Evolutionary conservation across 805 yeast species (phyloP).

Genomic region (Candida endomychidarum): DNA sequence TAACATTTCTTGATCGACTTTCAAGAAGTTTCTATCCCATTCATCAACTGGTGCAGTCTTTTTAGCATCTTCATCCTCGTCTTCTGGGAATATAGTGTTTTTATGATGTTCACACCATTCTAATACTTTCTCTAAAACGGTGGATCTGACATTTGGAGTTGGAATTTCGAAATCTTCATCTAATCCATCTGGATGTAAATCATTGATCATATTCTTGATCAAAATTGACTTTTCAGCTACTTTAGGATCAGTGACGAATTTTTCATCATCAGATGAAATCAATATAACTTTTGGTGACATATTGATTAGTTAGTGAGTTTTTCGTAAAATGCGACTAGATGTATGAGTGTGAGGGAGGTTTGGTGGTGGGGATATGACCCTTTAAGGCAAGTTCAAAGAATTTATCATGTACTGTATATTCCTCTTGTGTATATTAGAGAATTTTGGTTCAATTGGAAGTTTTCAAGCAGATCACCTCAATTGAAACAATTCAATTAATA

Average conservation of each 20-base stretch:
- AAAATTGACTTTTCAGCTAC: constrained; percentile 85
- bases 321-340: no score
- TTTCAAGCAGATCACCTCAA: no score
- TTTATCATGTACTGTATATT: no score
- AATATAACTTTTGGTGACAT: constrained; percentile 45
- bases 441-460: no score
- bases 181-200: constrained; percentile 58
- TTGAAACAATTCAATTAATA: no score
- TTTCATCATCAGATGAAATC: constrained; percentile 77
- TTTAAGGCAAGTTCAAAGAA: no score
- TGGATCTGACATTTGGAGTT: constrained; percentile 85
- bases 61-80: constrained; percentile 78
- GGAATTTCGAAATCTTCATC: constrained; percentile 78
- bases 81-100: constrained; percentile 70
- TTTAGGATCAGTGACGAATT: constrained; percentile 68
- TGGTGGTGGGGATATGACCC: no score
- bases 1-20: constrained; percentile 88
- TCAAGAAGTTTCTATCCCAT: constrained; percentile 92
- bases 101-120: constrained; percentile 96
- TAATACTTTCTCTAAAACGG: constrained; percentile 80
- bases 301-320: no score
- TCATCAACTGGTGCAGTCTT: constrained; percentile 87
- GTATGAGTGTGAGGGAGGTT: not conserved
- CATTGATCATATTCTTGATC: constrained; percentile 82
- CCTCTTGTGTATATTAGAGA: no score